A percentile compares a stretch with the other conserved stretches of the same genome.
These are phyloP conservation scores for Chrysanthemum lavandulifolium DNA, from an alignment of 129 eudicot species.

Conservation along the genomic window DNA sequence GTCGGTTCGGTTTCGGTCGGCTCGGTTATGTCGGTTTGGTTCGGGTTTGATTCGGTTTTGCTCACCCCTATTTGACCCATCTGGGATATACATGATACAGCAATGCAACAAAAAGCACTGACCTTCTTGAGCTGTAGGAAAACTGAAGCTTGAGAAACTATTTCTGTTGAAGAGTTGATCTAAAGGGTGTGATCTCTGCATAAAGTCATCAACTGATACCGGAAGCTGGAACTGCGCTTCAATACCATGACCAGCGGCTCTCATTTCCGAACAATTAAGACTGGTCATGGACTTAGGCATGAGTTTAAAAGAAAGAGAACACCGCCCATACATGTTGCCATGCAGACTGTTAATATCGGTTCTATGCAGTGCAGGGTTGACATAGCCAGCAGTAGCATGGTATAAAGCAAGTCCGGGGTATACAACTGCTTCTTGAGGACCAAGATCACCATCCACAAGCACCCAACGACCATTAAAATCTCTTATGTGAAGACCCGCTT, in stretches of 20 bases:
- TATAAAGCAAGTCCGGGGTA: conserved; percentile 94
- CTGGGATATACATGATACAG: not conserved
- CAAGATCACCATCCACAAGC: conserved; percentile 88
- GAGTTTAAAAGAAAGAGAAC: conserved; percentile 71
- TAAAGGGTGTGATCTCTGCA: conserved; percentile 79
- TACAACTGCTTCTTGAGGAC: conserved; percentile 86
- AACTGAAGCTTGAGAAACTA: conserved; percentile 56
- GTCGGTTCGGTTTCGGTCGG: no score
- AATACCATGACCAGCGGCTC: conserved; percentile 98
- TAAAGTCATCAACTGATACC: conserved; percentile 89
- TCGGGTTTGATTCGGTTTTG: no score
- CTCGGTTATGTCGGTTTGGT: no score
- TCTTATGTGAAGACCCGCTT: conserved; percentile 70
- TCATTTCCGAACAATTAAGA: conserved; percentile 93
- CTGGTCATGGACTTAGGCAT: conserved; percentile 98
- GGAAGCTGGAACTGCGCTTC: conserved; percentile 97
- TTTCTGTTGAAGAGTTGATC: conserved; percentile 82
- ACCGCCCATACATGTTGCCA: conserved; percentile 70
- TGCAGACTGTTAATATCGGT: conserved; percentile 53
- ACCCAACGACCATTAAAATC: conserved; percentile 89
- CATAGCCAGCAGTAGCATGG: conserved; percentile 97
- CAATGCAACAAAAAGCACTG: conserved; percentile 13
- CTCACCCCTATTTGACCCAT: no score
- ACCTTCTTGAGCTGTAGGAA: conserved; percentile 84
- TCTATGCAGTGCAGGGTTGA: conserved; percentile 78